phyloP scores from a whole-genome alignment of 208 protist species.

The Acanthamoeba royreba region DNA sequence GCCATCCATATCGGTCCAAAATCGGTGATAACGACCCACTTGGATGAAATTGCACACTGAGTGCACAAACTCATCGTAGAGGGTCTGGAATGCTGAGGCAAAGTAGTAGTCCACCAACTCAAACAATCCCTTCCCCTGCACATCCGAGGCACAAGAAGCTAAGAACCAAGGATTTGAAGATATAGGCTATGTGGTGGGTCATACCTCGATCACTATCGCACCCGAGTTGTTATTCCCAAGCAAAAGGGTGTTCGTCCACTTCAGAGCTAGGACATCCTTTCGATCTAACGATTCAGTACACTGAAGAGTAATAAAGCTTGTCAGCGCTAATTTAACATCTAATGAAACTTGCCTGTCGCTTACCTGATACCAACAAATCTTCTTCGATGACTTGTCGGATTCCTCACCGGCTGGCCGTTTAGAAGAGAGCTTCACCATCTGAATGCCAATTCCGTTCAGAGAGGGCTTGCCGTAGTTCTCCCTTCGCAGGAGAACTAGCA shows the following conservation, averaged over 20 bases:
- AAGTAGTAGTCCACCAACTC: constrained; percentile 51
- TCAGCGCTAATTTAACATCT: background rate
- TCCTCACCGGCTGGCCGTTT: background rate
- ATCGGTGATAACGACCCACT: constrained; percentile 21
- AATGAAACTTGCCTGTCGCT: background rate
- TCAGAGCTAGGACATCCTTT: background rate
- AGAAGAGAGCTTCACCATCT: constrained; percentile 36
- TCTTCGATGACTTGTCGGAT: background rate
- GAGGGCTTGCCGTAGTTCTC: constrained; percentile 16
- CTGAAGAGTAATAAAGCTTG: background rate
- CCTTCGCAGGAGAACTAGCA: constrained; percentile 13
- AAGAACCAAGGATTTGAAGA: background rate
- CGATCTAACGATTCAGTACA: background rate
- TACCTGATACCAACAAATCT: constrained; percentile 48
- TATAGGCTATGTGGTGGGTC: background rate
- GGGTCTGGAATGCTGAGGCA: constrained; percentile 10
- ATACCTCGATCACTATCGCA: constrained; percentile 7
- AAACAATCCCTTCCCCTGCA: constrained; percentile 41
- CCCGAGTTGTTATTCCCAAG: constrained; percentile 29
- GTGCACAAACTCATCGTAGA: constrained; percentile 47
- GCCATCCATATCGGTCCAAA: background rate
- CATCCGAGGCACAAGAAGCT: background rate
- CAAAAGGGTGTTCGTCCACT: constrained; percentile 45
- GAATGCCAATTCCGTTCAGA: constrained; percentile 35
- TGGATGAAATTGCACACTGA: constrained; percentile 44